Base-by-base conservation (phyloP, 495 filamentous ascomycete species). In the Penicillium tannophilum region DNA sequence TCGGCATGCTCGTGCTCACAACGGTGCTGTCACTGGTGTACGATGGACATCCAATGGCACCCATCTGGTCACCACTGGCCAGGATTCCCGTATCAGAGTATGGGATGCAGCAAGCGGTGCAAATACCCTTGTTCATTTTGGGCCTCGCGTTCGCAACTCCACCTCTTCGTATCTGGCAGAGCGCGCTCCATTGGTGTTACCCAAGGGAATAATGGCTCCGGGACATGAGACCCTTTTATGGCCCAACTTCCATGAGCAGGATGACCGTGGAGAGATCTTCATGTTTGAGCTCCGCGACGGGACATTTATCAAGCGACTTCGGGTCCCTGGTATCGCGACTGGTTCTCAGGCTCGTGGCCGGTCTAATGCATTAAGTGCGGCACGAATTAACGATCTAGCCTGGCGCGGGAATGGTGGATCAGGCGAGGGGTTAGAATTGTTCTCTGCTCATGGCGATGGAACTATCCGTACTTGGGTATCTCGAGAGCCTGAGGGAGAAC, bases 71-170 rank as follows among this genome's bases (percentile, higher is more conserved):
- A 91, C 90, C 6, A 80, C 87, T 1, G 92, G 93, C 6, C 89
- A 91, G 54, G 93, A 97, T 66, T 75, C 88, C 39, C 82, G 88
- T 9, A 87, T 97, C 48, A 83, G 92, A 3, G 90, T 95, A 3
- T 96, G 92, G 93, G 82, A 94, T 70, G 83, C 88, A 14, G 76
- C 76, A 1, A 89, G 86, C 0, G 91, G 92, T 12, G 88, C 86
- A 8, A 96, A 97, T 64, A 92, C 88, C 1, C 79, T 96, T 3
- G 90, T 85, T 0, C 92, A 86, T 72, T 95, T 95, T 62, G 91
- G 91, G 0, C 89, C 90, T 0, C 78, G 82, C 4, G 79, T 94
- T n/a, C 85, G 83, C 52, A 94, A 94, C 62, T 79, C 66, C 35
- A 65, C 67, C 9, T 69, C 76, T 3, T 71, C 79, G 14, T 82